phyloP scores from a whole-genome alignment of 352 stramenopile species.

The Blastocystis sp. region DNA sequence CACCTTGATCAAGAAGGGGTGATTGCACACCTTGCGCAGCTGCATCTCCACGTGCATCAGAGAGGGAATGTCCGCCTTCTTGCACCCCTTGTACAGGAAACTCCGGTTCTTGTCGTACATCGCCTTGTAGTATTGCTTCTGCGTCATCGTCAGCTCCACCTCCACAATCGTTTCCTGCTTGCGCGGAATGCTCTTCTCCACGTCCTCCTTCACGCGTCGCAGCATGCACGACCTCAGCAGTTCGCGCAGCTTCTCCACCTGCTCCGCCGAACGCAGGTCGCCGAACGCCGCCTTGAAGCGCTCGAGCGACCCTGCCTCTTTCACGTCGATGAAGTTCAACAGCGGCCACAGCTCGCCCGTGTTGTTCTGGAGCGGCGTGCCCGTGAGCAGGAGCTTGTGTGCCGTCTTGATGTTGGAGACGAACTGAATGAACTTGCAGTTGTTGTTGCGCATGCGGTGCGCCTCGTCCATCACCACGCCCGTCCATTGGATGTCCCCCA shows the following conservation, averaged over 20 bases:
- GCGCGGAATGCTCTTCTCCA: constrained; percentile 92
- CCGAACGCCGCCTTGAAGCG: constrained; percentile 77
- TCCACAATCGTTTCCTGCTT: constrained; percentile 95
- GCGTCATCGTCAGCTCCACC: constrained; percentile 90
- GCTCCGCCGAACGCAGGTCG: constrained; percentile 88
- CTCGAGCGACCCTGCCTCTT: constrained; percentile 24
- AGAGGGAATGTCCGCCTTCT: constrained; percentile 45
- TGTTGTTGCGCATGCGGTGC: constrained; percentile 85
- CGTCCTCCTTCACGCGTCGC: constrained; percentile 93
- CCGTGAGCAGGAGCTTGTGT: constrained; percentile 78
- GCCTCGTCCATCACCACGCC: constrained; percentile 89
- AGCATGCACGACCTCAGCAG: constrained; percentile 91
- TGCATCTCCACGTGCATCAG: constrained; percentile 89
- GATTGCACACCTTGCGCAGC: constrained; percentile 87
- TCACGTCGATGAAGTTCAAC: constrained; percentile 89
- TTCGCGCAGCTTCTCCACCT: constrained; percentile 88
- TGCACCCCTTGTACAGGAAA: constrained; percentile 69
- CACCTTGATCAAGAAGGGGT: constrained; percentile 84
- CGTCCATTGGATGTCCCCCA: constrained; percentile 85
- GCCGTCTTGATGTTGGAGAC: constrained; percentile 80
- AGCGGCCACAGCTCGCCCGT: constrained; percentile 92
- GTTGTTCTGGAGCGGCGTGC: constrained; percentile 93
- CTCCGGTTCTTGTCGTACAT: constrained; percentile 84
- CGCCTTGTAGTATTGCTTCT: constrained; percentile 93
- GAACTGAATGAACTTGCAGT: constrained; percentile 83